Percentiles rank a stretch among this genome's conserved stretches.
Evolutionary conservation across 495 filamentous ascomycete genomes (phyloP).

Genomic region (Penicillium desertorum): DNA sequence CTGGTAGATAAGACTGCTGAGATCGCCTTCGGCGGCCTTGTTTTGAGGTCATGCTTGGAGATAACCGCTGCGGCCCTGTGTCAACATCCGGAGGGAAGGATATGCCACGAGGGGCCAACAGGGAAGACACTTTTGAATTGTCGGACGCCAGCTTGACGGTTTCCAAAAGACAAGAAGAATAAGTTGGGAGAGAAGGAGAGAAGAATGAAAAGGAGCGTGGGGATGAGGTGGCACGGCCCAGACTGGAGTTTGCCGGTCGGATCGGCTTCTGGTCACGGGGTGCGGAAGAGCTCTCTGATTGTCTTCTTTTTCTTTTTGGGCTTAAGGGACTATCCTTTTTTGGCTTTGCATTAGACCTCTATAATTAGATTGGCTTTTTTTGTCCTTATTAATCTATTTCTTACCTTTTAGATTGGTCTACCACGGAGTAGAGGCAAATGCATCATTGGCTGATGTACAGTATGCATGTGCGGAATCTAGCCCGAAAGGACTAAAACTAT

Average conservation of each 20-base stretch:
- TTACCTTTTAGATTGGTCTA: background rate
- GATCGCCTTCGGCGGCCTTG: constrained; percentile 82
- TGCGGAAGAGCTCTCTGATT: constrained; percentile 15
- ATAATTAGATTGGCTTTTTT: constrained; percentile 2
- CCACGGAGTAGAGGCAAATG: background rate
- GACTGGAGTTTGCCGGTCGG: constrained; percentile 28
- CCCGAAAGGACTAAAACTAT: constrained; percentile 1
- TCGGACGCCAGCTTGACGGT: constrained; percentile 34
- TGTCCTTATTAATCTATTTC: background rate
- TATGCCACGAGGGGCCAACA: constrained; percentile 75
- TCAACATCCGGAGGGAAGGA: constrained; percentile 76
- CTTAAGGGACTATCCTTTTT: background rate
- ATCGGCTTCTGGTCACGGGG: constrained; percentile 34
- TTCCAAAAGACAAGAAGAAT: constrained; percentile 3
- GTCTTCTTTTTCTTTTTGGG: background rate
- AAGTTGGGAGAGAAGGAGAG: constrained; percentile 13
- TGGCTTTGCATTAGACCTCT: background rate
- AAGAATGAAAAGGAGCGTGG: constrained; percentile 30
- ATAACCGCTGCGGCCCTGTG: constrained; percentile 55
- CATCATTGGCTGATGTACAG: background rate
- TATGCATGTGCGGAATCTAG: constrained; percentile 12
- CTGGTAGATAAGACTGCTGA: constrained; percentile 93
- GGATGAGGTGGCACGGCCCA: constrained; percentile 35
- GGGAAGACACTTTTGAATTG: constrained; percentile 83
- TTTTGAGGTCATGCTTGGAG: constrained; percentile 57